Base-by-base conservation (phyloP, 1,139 yeast species). In the Scheffersomyces cryptocercus region DNA sequence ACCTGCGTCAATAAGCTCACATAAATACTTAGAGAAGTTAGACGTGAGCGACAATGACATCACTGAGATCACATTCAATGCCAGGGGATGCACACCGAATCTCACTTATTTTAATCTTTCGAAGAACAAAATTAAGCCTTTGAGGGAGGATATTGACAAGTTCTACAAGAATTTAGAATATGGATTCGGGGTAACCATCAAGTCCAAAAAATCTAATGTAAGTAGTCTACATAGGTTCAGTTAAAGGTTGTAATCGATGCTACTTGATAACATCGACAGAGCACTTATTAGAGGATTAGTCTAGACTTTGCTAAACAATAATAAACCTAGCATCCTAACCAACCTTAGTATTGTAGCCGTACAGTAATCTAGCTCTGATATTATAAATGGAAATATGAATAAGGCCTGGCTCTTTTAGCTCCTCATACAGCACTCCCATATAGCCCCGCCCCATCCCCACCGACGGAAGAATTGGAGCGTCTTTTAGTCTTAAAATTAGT, bases 161-260 rank as follows among this genome's bases (percentile, higher is more conserved):
- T 64, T 67, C 38, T 68, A 67, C 47, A 52, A 51, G n/a, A 44
- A 47, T 1, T 44, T 68, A 28, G 68, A 64, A 37, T 13, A 16
- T 1, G 55, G 59, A 6, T 47, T 67, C n/a, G 63, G 64, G 0
- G 51, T 58, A 8, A 41, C 42, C 30, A 62, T 61, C 3, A 41
- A 39, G 3, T 48, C 53, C 30, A 44, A 58, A 30, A 63, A 62
- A 43, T 62, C 55, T 41, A 63, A 64, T 45, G 55, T 65, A 8
- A 65, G 65, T 47, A 54, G 62, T 36, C 44, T 58, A 31, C 72
- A 66, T 47, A 48, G 34, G 20, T 61, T 64, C 44, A 34, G 39
- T 24, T 43, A 43, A 37, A 35, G 28, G 9, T 5, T 6, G 26
- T 8, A 20, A 20, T 3, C 8, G 7, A 8, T 20, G 26, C 7